phyloP scores from a whole-genome alignment of 2,329 filamentous ascomycete genomes.

The Aspergillus ibericus region DNA sequence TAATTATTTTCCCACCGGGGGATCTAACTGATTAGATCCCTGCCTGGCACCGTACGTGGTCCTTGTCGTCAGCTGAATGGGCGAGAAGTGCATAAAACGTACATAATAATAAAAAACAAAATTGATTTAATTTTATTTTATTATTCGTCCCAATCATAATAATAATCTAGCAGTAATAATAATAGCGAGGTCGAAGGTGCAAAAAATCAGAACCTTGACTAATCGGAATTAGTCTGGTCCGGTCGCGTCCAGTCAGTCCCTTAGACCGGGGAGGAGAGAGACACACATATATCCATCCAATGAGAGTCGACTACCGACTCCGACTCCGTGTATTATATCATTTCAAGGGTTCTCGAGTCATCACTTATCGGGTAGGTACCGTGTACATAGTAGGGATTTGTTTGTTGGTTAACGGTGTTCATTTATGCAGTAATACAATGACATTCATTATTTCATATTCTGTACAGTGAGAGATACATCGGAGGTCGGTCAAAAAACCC shows the following conservation, averaged over 20 bases:
- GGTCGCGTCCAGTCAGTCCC: background rate
- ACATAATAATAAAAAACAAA: too few relatives aligned
- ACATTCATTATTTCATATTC: too few relatives aligned
- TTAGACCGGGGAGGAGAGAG: background rate
- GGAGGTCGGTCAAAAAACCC: too few relatives aligned
- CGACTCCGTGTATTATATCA: background rate
- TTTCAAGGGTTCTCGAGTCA: constrained; percentile 11
- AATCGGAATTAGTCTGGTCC: constrained; percentile 2
- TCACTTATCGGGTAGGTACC: background rate
- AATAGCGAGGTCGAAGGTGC: too few relatives aligned
- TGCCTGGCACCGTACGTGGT: constrained; percentile 21
- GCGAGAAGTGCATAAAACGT: background rate
- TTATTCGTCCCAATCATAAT: background rate
- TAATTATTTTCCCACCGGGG: background rate
- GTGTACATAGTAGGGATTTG: background rate
- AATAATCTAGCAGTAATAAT: background rate
- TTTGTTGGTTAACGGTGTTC: constrained; percentile 11
- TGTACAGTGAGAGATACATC: too few relatives aligned
- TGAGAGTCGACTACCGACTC: background rate
- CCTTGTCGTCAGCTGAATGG: constrained; percentile 21
- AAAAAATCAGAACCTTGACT: background rate
- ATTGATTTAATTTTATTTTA: background rate
- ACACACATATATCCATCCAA: background rate
- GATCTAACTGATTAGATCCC: constrained; percentile 18
- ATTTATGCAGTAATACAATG: constrained; percentile 2